A percentile compares a stretch with the other conserved stretches of the same genome.
Conservation (phyloP, 495 filamentous ascomycete species). For the Aspergillus affinis region DNA sequence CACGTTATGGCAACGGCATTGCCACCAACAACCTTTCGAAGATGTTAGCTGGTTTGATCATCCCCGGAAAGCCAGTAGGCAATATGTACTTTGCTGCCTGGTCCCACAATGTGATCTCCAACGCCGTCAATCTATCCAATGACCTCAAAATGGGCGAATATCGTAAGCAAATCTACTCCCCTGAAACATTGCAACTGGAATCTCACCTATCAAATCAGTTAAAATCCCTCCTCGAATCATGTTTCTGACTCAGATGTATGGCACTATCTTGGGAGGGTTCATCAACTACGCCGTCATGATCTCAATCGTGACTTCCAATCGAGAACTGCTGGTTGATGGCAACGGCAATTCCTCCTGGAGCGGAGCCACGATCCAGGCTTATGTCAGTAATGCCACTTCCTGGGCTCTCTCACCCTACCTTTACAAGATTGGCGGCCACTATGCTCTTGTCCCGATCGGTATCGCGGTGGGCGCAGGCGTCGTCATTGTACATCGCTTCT, state of each 20-base stretch:
- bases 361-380: conserved; percentile 44
- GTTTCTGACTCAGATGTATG: conserved; percentile 46
- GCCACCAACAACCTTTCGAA: conserved; percentile 42
- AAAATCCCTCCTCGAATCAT: conserved; percentile 48
- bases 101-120: conserved; percentile 37
- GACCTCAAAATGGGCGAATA: conserved; percentile 42
- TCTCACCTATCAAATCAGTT: conserved; percentile 18
- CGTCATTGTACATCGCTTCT: conserved; percentile 39
- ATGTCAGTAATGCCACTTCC: conserved; percentile 40
- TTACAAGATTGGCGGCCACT: conserved; percentile 29
- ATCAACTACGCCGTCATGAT: conserved; percentile 53
- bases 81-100: conserved; percentile 47
- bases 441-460: conserved; percentile 49
- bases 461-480: conserved; percentile 40
- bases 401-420: conserved; percentile 47
- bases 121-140: conserved; percentile 36
- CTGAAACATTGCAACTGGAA: background rate
- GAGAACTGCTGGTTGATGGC: conserved; percentile 31
- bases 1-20: conserved; percentile 37
- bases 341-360: conserved; percentile 50
- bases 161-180: conserved; percentile 18
- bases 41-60: conserved; percentile 36
- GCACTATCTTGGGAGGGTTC: conserved; percentile 45
- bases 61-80: conserved; percentile 45
- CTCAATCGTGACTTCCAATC: conserved; percentile 38